Percentiles rank a stretch among this genome's conserved stretches.
phyloP scores from a whole-genome alignment of 179 eudicot species.

The Beta macrorhiza region DNA sequence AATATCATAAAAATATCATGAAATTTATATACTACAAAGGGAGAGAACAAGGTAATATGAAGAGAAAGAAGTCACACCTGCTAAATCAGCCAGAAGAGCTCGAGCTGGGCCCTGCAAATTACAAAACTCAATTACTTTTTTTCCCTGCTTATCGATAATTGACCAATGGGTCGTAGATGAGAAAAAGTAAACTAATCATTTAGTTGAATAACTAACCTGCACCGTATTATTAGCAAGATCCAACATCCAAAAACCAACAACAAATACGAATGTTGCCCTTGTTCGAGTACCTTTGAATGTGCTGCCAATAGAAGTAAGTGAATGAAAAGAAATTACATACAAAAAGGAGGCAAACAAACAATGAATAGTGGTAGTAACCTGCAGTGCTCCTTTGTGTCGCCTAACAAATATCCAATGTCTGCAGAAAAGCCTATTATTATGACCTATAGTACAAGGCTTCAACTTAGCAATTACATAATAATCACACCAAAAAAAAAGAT shows the following conservation, averaged over 20 bases:
- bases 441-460: slow-evolving; percentile 62
- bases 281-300: slow-evolving; percentile 89
- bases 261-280: slow-evolving; percentile 81
- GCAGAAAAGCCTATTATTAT: slow-evolving; percentile 96
- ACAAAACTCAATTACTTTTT: slow-evolving; percentile 1
- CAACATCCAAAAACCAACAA: slow-evolving; percentile 91
- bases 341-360: slow-evolving; percentile 8
- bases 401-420: slow-evolving; percentile 93
- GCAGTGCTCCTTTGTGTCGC: slow-evolving; percentile 95
- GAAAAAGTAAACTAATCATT: background rate
- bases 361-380: slow-evolving; percentile 43
- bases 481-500: background rate
- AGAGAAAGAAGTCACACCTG: slow-evolving; percentile 4
- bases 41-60: background rate
- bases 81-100: slow-evolving; percentile 92
- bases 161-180: background rate
- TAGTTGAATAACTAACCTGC: slow-evolving; percentile 51
- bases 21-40: too few relatives aligned
- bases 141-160: background rate
- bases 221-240: slow-evolving; percentile 98
- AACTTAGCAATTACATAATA: slow-evolving; percentile 39
- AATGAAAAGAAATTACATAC: slow-evolving; percentile 19
- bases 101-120: slow-evolving; percentile 89
- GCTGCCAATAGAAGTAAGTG: slow-evolving; percentile 45
- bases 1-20: background rate